Conservation (phyloP, 192 early-diverging fungal genomes). For the Umbelopsis isabellina region DNA sequence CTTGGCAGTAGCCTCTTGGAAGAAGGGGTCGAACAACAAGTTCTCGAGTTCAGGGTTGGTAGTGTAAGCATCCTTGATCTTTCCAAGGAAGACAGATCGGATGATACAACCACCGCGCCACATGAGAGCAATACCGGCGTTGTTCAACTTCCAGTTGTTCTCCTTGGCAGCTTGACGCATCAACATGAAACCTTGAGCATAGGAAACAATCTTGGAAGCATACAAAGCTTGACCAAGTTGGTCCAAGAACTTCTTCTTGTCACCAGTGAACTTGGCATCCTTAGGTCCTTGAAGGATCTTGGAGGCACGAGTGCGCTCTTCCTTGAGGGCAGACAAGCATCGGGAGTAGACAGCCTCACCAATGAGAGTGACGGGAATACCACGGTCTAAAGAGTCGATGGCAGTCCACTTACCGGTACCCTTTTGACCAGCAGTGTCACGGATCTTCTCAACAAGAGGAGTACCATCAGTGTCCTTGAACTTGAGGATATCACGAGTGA, state of each 20-base stretch:
- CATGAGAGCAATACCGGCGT: slow-evolving; percentile 98
- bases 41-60: slow-evolving; percentile 85
- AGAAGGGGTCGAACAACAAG: slow-evolving; percentile 96
- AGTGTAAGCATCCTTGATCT: slow-evolving; percentile 95
- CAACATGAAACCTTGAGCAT: slow-evolving; percentile 99
- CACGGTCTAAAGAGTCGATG: slow-evolving; percentile 91
- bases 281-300: slow-evolving; percentile 81
- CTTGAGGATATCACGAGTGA: slow-evolving; percentile 90
- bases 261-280: slow-evolving; percentile 72
- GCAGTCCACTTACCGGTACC: slow-evolving; percentile 99
- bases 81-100: slow-evolving; percentile 93
- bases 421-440: slow-evolving; percentile 97
- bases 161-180: slow-evolving; percentile 94
- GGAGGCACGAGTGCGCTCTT: slow-evolving; percentile 91
- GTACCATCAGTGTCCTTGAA: slow-evolving; percentile 91
- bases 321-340: slow-evolving; percentile 95
- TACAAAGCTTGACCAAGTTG: slow-evolving; percentile 93
- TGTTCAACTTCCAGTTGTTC: slow-evolving; percentile 94
- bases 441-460: slow-evolving; percentile 92
- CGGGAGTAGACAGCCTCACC: slow-evolving; percentile 98
- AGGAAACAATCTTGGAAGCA: slow-evolving; percentile 97
- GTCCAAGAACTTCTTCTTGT: slow-evolving; percentile 87
- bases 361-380: slow-evolving; percentile 96
- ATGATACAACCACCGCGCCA: slow-evolving; percentile 99
- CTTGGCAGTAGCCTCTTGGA: slow-evolving; percentile 86